A percentile compares a stretch with the other conserved stretches of the same genome.
phyloP scores from a whole-genome alignment of 768 basidiomycete genomes.

The Leucosporidium scottii region DNA sequence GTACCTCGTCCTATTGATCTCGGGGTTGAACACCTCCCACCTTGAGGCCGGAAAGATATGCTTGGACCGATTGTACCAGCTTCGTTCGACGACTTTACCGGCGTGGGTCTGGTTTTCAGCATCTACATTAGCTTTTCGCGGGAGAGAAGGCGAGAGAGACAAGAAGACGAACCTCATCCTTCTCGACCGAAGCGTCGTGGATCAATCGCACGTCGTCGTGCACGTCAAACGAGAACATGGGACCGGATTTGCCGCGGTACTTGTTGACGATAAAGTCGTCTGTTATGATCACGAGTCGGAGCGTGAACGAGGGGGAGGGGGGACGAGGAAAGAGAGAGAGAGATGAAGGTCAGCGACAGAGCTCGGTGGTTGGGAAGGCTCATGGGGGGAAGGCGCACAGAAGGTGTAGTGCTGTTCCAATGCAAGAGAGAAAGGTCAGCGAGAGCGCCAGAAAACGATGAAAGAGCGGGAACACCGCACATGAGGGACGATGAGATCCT shows the following conservation, averaged over 20 bases:
- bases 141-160: not conserved
- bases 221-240: conserved; percentile 96
- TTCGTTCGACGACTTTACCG: conserved; percentile 93
- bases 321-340: too few species aligned
- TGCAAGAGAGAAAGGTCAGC: not conserved
- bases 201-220: conserved; percentile 95
- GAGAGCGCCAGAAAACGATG: not conserved
- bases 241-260: conserved; percentile 94
- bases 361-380: not conserved
- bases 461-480: conserved; percentile 47
- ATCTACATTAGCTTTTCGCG: not conserved
- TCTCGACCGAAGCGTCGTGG: conserved; percentile 90
- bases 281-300: not conserved
- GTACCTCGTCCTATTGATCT: conserved; percentile 25
- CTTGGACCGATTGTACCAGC: conserved; percentile 91
- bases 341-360: conserved; percentile 1
- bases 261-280: conserved; percentile 85
- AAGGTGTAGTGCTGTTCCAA: conserved; percentile 83
- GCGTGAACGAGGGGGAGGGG: too few species aligned
- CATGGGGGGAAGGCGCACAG: conserved; percentile 54
- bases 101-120: conserved; percentile 55
- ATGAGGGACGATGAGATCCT: conserved; percentile 95
- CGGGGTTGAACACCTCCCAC: conserved; percentile 35
- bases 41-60: conserved; percentile 42
- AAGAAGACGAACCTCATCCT: conserved; percentile 66